Conservation (phyloP, 257 asterid genomes). For the Solanum chilense region DNA sequence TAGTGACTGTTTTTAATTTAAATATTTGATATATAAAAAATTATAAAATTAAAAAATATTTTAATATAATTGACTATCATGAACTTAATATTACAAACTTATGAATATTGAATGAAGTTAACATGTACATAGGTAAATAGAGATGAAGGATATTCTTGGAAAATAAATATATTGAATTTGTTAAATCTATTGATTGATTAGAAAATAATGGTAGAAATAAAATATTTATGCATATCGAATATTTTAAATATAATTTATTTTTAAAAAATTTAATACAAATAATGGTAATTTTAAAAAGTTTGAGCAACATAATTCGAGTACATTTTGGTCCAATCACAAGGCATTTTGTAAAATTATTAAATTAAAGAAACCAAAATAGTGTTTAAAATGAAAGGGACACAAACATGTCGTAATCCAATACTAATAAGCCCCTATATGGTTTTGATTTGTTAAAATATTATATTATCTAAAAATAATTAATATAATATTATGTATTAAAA, state of each 20-base stretch:
- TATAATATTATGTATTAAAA: not conserved
- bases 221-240: too few relatives aligned
- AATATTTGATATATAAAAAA: too few relatives aligned
- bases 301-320: too few relatives aligned
- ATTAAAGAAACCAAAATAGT: not conserved
- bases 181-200: too few relatives aligned
- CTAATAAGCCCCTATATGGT: not conserved
- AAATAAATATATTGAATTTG: not conserved
- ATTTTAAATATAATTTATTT: too few relatives aligned
- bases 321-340: not conserved
- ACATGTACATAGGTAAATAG: not conserved
- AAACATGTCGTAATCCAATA: not conserved
- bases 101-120: not conserved
- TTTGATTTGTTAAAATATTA: not conserved
- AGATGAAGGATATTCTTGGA: fast-evolving
- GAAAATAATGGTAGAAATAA: too few relatives aligned
- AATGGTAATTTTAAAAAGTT: too few relatives aligned
- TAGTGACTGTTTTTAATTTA: too few relatives aligned
- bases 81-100: too few relatives aligned
- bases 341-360: not conserved
- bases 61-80: too few relatives aligned
- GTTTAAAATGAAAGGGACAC: not conserved
- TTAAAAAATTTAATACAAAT: too few relatives aligned
- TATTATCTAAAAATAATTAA: not conserved
- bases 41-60: too few relatives aligned